Base-by-base conservation (phyloP, 176 grass and related monocot genomes). In the Bonia amplexicaulis region DNA sequence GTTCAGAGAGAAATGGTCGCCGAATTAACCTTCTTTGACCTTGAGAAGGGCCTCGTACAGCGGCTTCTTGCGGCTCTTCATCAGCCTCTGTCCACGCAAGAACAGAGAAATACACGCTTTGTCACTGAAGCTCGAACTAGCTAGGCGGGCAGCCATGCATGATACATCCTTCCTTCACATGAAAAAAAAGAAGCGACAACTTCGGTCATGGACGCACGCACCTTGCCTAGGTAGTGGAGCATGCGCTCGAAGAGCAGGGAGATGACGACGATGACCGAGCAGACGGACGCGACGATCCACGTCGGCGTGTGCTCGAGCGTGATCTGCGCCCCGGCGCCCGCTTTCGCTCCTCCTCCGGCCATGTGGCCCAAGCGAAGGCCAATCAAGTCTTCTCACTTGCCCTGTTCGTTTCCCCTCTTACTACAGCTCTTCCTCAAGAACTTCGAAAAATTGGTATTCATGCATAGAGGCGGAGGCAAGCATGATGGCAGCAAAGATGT, bases 141-240 rank as follows among this genome's bases (percentile, higher is more conserved):
- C 29, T 16, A 27, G 44, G 11, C 14, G 6, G 23, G 23, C 25
- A 12, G 12, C 12, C 44, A 49, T 73, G 44, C 57, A 25, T 1
- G 20, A 11, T 23, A 1, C n/a, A 41, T 16, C 1, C 57, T 60
- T 60, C 9, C 57, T 60, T 25, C 57, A 11, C 57, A 10, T 25
- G n/a, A 22, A 25, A 23, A 25, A 23, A 25, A 23, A 11, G 3
- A 60, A 1, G 22, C 9, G 22, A 60, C 2, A 4, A 9, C 58
- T 26, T 61, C 58, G 58, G 58, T 11, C 58, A 12, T 61, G 58
- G 39, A 55, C 48, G 27, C 1, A 55, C 48, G 20, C 1, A 98
- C 96, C 96, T 95, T 98, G 85, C 96, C 96, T 12, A 95, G 80
- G 63, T 25, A 66, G 58, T 98, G 96, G 59, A 95, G 96, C n/a